phyloP scores from a whole-genome alignment of 2,329 filamentous ascomycete genomes.

The Pleochaeta shiraiana region DNA sequence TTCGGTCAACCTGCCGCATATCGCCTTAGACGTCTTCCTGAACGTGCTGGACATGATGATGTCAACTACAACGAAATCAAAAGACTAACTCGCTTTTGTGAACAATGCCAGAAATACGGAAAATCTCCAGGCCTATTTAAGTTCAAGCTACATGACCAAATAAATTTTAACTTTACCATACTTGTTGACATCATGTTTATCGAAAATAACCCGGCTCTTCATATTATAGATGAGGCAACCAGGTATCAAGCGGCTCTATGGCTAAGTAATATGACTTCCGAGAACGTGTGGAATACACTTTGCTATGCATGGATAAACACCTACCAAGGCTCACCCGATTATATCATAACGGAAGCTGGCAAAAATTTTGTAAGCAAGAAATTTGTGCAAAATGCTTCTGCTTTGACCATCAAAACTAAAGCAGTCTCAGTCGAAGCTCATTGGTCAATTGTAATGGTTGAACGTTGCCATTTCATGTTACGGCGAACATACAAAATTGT shows the following conservation, averaged over 20 bases:
- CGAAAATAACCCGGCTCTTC: constrained; percentile 12
- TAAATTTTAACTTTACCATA: not conserved
- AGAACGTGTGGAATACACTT: not conserved
- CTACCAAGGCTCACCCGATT: not conserved
- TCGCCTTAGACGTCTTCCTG: not conserved
- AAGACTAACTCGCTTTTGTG: not conserved
- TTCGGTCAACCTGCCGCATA: not conserved
- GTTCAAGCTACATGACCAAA: not conserved
- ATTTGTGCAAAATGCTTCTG: not conserved
- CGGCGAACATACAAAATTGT: not conserved
- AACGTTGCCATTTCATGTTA: not conserved
- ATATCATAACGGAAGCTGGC: not conserved
- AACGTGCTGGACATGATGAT: not conserved
- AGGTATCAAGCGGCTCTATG: not conserved
- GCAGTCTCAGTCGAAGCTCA: not conserved
- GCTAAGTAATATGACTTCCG: not conserved
- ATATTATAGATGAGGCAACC: not conserved
- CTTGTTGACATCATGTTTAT: constrained; percentile 14
- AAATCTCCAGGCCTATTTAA: not conserved
- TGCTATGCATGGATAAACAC: constrained; percentile 2
- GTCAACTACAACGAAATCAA: not conserved
- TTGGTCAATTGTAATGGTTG: not conserved
- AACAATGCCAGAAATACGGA: not conserved
- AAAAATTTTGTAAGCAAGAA: not conserved
- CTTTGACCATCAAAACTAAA: not conserved